Evolutionary conservation across 139 green algal genomes (phyloP).

Genomic region (Spirogloea muscicola): DNA sequence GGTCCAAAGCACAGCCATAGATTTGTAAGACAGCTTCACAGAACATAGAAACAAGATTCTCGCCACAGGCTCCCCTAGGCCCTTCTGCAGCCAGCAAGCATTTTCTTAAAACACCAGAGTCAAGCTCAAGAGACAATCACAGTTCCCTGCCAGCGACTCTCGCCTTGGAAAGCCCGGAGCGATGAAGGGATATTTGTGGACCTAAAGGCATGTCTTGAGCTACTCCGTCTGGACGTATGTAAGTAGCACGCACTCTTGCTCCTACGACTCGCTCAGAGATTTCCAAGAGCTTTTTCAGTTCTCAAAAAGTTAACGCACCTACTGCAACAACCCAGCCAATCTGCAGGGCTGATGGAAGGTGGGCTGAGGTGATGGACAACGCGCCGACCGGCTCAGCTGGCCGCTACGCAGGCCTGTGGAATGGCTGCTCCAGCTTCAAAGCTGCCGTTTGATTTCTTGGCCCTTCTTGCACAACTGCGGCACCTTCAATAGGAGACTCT

Average conservation of each 20-base stretch:
- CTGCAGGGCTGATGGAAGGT: too few relatives aligned
- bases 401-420: not conserved
- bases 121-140: not conserved
- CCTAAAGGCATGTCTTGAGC: too few relatives aligned
- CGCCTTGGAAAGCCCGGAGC: not conserved
- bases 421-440: slow-evolving; percentile 6
- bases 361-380: not conserved
- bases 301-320: not conserved
- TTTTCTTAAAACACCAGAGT: not conserved
- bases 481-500: too few relatives aligned
- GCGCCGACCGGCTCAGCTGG: not conserved
- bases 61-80: too few relatives aligned
- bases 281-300: not conserved
- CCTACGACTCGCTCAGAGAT: not conserved
- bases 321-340: too few relatives aligned
- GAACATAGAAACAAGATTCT: too few relatives aligned
- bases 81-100: too few relatives aligned
- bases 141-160: not conserved
- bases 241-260: not conserved
- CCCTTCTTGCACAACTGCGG: too few relatives aligned
- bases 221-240: too few relatives aligned
- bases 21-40: too few relatives aligned
- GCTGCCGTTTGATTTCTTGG: not conserved
- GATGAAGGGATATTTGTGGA: not conserved
- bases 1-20: not conserved